phyloP scores from a whole-genome alignment of 139 green algal species.

The Chlorella ohadii region DNA sequence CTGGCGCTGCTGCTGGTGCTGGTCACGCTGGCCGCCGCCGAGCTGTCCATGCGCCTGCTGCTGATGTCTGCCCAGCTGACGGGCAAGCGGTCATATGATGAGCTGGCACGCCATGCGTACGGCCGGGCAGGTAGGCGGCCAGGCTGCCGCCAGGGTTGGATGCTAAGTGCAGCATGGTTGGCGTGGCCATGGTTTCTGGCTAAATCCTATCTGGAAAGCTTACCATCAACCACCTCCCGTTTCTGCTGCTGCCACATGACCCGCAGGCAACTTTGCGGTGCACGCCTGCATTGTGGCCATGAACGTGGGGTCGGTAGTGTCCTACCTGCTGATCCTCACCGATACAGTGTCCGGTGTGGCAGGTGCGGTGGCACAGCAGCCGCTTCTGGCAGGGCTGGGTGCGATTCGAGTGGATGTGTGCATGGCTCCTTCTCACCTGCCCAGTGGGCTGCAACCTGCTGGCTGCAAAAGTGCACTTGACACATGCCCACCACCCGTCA shows the following conservation, averaged over 20 bases:
- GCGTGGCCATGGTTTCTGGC: too few relatives aligned
- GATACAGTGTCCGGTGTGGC: slow-evolving; percentile 80
- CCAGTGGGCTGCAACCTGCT: too few relatives aligned
- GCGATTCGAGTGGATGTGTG: too few relatives aligned
- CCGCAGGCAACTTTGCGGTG: slow-evolving; percentile 19
- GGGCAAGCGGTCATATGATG: slow-evolving; percentile 71
- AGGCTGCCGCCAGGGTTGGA: too few relatives aligned
- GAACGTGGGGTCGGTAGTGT: slow-evolving; percentile 66
- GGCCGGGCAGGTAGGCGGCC: slow-evolving; percentile 21
- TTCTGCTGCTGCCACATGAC: too few relatives aligned
- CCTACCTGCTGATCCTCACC: slow-evolving; percentile 87
- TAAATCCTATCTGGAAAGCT: too few relatives aligned
- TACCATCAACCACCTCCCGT: too few relatives aligned
- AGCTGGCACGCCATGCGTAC: slow-evolving; percentile 57
- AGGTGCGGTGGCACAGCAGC: background rate
- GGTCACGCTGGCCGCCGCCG: slow-evolving; percentile 64
- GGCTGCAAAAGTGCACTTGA: too few relatives aligned
- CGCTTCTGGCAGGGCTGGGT: too few relatives aligned
- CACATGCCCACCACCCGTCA: background rate
- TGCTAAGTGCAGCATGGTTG: too few relatives aligned
- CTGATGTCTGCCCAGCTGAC: slow-evolving; percentile 74
- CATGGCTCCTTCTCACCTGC: too few relatives aligned
- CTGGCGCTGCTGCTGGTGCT: slow-evolving; percentile 77
- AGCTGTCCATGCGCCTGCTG: slow-evolving; percentile 79
- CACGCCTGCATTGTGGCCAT: slow-evolving; percentile 47